Evolutionary conservation across 345 rosid species (phyloP), one percentile per base, ranked within the genome.

Genomic region (Eucalyptus sp.): DNA sequence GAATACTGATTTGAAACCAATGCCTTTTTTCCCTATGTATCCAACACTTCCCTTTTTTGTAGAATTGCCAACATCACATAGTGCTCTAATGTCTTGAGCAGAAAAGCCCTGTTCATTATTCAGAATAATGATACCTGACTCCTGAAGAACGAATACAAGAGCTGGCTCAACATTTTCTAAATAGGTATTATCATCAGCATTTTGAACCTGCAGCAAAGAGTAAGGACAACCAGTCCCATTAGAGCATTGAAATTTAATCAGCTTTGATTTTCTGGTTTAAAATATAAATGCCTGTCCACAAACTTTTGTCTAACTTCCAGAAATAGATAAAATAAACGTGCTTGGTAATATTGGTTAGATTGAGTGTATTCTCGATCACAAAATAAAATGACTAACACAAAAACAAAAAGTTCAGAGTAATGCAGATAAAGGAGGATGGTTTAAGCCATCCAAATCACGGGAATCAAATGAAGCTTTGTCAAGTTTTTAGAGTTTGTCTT

Each of bases 1-100:
- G 91, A 96, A 97, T 86, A 97, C 99, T 87, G 99, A 97, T 93
- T 97, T 97, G 92, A 97, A 97, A 91, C 99, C 99, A 91, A 97
- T 97, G 91, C 99, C 99, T 92, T 97, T 97, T 93, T 96, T 94
- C 91, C 99, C 99, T 62, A 97, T 96, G 92, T 96, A 97, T 76
- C 99, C 99, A 91, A 92, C 50, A 84, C 93, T 92, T 90, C 96
- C 97, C 88, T 95, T 95, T 92, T 97, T 96, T 54, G 99, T 97
- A 33, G 99, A 97, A 91, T 91, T 96, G 88, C 99, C 99, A 93
- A 97, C 95, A 93, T 97, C 99, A 92, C 99, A 96, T 87, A 97
- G 95, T 44, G 99, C 98, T 93, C 93, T 95, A 89, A 97, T 95
- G 92, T 97, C 95, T 92, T 95, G 92, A 90, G 98, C 92, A 89